Base-by-base conservation (phyloP, 2,329 filamentous ascomycete species). In the Ascosphaera pollenicola region DNA sequence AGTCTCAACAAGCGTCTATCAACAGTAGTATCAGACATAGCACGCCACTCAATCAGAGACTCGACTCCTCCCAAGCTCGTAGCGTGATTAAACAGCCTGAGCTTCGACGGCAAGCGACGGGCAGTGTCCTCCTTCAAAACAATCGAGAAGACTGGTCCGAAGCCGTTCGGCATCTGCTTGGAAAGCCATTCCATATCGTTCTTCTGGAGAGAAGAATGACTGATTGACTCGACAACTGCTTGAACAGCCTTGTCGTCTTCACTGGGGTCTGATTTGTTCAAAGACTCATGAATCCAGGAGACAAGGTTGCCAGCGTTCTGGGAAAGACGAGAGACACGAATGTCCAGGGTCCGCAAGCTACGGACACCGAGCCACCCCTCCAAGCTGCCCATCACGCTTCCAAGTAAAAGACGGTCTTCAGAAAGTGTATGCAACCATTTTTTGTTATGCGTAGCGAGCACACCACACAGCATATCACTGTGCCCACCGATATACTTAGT, bases 401-500 rank as follows among this genome's bases (percentile, higher is more conserved):
- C 89, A 13, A 95, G 61, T 45, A 73, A 70, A n/a, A 83, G 51
- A 2, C 89, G 66, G 53, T 98, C 87, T 1, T 56, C 53, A 36
- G 66, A 60, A 49, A 95, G 59, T 17, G 58, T 62, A 21, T 54
- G 53, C n/a, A 72, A 55, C 77, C 77, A 80, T 3, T 63, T 63
- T 38, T 65, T 49, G 36, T 60, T 60, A 17, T 68, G 63, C 4
- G 84, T 69, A 0, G 73, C 71, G 19, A 98, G 61, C 15, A 91
- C 77, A 17, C 89, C 89, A 52, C 81, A 91, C 4, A 95, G 70
- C 68, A 95, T 68, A 59, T 98, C 89, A 18, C 34, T 28, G 24
- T 98, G 89, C 38, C 89, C 89, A 58, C 95, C 95, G 65, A 98
- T 95, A 64, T 95, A 98, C 64, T 98, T 98, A 35, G 89, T 98